phyloP scores from a whole-genome alignment of 805 yeast genomes.

The Isabelozyma rhagii region DNA sequence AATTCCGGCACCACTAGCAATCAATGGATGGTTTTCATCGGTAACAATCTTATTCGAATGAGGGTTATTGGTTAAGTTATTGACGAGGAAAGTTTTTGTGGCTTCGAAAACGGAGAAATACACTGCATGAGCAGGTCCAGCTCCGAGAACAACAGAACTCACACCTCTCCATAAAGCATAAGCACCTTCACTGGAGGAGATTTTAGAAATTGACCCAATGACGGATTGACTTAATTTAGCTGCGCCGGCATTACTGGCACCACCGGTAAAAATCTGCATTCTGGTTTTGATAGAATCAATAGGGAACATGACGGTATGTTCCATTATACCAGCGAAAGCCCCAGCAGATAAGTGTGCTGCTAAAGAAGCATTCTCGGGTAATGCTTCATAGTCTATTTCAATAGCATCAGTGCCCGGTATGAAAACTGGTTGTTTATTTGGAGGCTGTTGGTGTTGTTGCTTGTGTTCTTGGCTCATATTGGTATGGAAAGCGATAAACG shows the following conservation, averaged over 20 bases:
- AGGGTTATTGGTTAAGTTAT: slow-evolving; percentile 30
- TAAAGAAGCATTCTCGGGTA: slow-evolving; percentile 83
- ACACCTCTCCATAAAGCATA: slow-evolving; percentile 91
- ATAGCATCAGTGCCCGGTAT: slow-evolving; percentile 29
- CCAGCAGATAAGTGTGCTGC: slow-evolving; percentile 86
- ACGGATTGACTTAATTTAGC: slow-evolving; percentile 38
- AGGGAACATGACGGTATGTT: slow-evolving; percentile 95
- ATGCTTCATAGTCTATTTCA: slow-evolving; percentile 85
- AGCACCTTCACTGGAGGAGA: slow-evolving; percentile 86
- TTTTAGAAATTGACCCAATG: slow-evolving; percentile 64
- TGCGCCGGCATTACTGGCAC: slow-evolving; percentile 1
- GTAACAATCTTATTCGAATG: slow-evolving; percentile 45
- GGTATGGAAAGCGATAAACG: neutral
- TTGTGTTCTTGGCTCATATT: neutral
- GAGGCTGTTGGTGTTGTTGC: neutral
- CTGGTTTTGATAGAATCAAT: slow-evolving; percentile 95
- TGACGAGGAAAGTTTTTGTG: slow-evolving; percentile 58
- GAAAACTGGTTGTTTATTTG: slow-evolving; percentile 2
- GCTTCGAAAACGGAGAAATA: slow-evolving; percentile 93
- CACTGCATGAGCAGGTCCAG: slow-evolving; percentile 99
- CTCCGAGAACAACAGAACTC: slow-evolving; percentile 86
- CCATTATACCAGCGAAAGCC: slow-evolving; percentile 99
- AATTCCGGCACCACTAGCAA: slow-evolving; percentile 85
- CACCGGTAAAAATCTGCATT: slow-evolving; percentile 60
- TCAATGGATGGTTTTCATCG: slow-evolving; percentile 70